Conservation (phyloP, 2,329 filamentous ascomycete genomes). For the Stagonosporopsis tanaceti region DNA sequence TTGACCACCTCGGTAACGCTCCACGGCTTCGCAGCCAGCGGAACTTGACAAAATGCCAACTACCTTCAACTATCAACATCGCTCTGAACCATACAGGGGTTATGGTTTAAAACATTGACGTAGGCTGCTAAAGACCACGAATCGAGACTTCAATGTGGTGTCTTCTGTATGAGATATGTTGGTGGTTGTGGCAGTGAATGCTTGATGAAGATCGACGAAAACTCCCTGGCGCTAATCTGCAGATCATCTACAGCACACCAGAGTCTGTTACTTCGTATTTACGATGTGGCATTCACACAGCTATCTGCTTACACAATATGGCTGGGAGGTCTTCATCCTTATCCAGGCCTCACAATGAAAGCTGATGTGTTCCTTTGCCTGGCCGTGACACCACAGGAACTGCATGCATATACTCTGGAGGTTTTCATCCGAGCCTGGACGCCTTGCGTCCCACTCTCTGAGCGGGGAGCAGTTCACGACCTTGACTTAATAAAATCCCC, state of each 20-base stretch:
- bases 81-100: too few relatives aligned
- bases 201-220: neutral
- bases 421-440: neutral
- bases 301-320: neutral
- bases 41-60: neutral
- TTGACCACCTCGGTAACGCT: neutral
- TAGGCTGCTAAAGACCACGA: neutral
- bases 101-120: neutral
- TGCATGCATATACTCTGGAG: neutral
- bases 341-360: neutral
- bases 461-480: neutral
- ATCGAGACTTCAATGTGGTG: neutral
- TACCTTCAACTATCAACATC: too few relatives aligned
- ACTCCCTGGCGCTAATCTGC: neutral
- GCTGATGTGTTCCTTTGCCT: neutral
- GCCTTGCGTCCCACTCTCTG: neutral
- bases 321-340: neutral
- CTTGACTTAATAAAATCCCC: neutral
- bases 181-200: neutral
- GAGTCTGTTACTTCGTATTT: neutral
- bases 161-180: conserved; percentile 1
- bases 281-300: neutral
- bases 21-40: neutral
- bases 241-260: neutral
- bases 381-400: neutral